Percentiles rank a stretch among this genome's conserved stretches.
Evolutionary conservation across 2,329 filamentous ascomycete genomes (phyloP).

Genomic region (Curvularia verruculosa): DNA sequence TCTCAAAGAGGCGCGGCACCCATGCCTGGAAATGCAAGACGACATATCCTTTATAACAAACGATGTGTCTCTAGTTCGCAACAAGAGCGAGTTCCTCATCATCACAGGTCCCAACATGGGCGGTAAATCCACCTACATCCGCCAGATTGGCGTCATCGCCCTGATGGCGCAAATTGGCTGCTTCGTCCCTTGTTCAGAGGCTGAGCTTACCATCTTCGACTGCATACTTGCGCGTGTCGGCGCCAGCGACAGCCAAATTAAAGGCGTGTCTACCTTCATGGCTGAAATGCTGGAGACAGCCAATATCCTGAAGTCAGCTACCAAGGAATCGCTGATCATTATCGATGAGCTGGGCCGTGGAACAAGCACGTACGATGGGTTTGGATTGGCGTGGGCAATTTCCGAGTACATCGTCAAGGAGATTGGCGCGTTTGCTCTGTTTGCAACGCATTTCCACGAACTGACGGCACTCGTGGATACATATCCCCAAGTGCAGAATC

Average conservation of each 20-base stretch:
- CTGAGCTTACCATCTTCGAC: slow-evolving; percentile 94
- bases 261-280: slow-evolving; percentile 99
- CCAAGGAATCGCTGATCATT: slow-evolving; percentile 93
- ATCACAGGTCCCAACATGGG: slow-evolving; percentile 99
- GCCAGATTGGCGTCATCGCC: slow-evolving; percentile 94
- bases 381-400: slow-evolving; percentile 98
- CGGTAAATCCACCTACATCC: slow-evolving; percentile 97
- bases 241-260: slow-evolving; percentile 93
- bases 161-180: slow-evolving; percentile 97
- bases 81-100: slow-evolving; percentile 86
- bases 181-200: slow-evolving; percentile 90
- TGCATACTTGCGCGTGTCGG: slow-evolving; percentile 95
- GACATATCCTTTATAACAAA: slow-evolving; percentile 99
- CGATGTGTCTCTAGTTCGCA: slow-evolving; percentile 81
- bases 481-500: slow-evolving; percentile 85
- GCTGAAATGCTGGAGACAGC: slow-evolving; percentile 99
- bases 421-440: slow-evolving; percentile 91
- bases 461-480: slow-evolving; percentile 88
- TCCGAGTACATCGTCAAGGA: slow-evolving; percentile 96
- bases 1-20: slow-evolving; percentile 91
- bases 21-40: slow-evolving; percentile 98
- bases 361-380: slow-evolving; percentile 97
- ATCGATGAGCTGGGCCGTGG: slow-evolving; percentile 97
- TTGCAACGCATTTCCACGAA: slow-evolving; percentile 98
- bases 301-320: slow-evolving; percentile 97